Base-by-base conservation (phyloP, 2,329 filamentous ascomycete genomes). In the Zelopaecilomyces penicillatus region DNA sequence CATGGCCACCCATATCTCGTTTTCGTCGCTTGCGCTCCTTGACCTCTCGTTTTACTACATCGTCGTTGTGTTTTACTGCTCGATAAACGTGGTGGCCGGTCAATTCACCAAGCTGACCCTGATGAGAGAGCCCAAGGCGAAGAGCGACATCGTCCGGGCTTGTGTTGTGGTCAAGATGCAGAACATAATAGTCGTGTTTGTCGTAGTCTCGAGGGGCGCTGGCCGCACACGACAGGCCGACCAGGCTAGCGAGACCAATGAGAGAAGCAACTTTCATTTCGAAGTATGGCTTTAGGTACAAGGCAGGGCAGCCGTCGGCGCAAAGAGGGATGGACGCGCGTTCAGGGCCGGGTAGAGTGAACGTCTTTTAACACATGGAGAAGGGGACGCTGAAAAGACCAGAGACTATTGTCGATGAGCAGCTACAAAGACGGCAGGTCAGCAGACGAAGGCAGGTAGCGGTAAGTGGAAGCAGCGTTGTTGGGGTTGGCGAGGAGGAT, bases 111-210 rank as follows among this genome's bases (percentile, higher is more conserved):
- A 97, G 74, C 39, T 78, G 78, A 33, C 91, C 91, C 57, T 96
- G 86, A 64, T 95, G 83, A 37, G 76, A 73, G 39, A 95, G 71
- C 19, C 87, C 88, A 6, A 98, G 70, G 26, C 80, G 74, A 38
- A 71, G 68, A 29, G 89, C 89, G 51, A 96, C 73, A 35, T 83
- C 73, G 27, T 76, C 67, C 11, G 89, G 88, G 10, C 80, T 73
- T 5, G 77, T 72, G 33, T 76, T 71, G 9, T 77, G 68, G 47
- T 84, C 78, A 57, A 98, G 76, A 53, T 96, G 86, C 39, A 98
- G 74, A 52, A 94, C 89, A 63, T 97, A 96, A 68, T 95, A 97
- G 65, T 98, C 91, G 65, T 89, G 80, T 34, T 77, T 74, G 41
- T 85, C 77, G 71, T 94, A 87, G 59, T 93, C 77, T 55, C 86